These are phyloP conservation scores for Pochonia chlamydosporia DNA, from an alignment of 2,329 filamentous ascomycete species.

Conservation along the genomic window DNA sequence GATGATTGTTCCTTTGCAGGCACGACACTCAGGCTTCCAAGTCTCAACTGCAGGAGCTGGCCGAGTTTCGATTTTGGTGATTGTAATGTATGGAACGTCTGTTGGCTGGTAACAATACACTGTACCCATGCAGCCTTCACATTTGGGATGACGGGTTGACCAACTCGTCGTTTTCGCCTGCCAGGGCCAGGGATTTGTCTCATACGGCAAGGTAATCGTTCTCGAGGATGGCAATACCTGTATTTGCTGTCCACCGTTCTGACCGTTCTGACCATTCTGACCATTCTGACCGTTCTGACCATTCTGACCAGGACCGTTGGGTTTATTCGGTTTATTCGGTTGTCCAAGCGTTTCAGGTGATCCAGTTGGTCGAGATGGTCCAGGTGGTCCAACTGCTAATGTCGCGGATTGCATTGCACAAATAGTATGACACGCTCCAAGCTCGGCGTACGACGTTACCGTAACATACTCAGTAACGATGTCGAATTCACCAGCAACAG, in stretches of 20 bases:
- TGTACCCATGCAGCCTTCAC: constrained; percentile 1
- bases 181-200: constrained; percentile 5
- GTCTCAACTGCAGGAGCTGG: constrained; percentile 2
- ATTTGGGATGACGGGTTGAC: neutral
- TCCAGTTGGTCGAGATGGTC: neutral
- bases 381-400: neutral
- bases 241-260: neutral
- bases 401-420: neutral
- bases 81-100: neutral
- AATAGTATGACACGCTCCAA: neutral
- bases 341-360: neutral
- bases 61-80: neutral
- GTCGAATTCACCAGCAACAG: neutral
- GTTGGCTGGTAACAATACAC: constrained; percentile 1
- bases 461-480: neutral
- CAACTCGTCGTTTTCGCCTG: neutral
- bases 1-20: constrained; percentile 5
- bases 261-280: too few relatives aligned
- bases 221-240: neutral
- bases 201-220: constrained; percentile 1
- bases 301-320: neutral
- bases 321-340: too few relatives aligned
- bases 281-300: too few relatives aligned
- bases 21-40: constrained; percentile 1
- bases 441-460: constrained; percentile 1